A percentile compares a stretch with the other conserved stretches of the same genome.
Evolutionary conservation across 2,329 filamentous ascomycete genomes (phyloP).

Genomic region (Fonsecaea multimorphosa): DNA sequence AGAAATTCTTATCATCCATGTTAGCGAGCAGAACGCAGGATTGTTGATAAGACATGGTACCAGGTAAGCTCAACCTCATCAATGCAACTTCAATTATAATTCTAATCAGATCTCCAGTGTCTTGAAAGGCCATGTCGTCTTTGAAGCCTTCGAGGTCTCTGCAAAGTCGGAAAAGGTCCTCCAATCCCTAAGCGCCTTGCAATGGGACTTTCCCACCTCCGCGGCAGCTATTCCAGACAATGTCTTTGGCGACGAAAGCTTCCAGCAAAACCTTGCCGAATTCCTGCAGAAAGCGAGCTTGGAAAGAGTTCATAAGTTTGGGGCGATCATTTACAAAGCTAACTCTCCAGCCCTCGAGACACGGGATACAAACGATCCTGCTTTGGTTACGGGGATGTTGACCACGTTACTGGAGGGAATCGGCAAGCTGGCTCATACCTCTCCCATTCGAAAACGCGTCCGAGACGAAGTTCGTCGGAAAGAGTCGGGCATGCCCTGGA

Average conservation of each 20-base stretch:
- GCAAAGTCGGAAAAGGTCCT: conserved; percentile 61
- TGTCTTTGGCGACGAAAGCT: conserved; percentile 49
- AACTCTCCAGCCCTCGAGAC: conserved; percentile 57
- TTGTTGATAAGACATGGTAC: conserved; percentile 49
- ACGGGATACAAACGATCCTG: conserved; percentile 64
- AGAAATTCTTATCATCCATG: conserved; percentile 51
- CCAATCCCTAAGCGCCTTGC: conserved; percentile 55
- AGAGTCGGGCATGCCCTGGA: conserved; percentile 62
- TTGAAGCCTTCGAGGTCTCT: conserved; percentile 69
- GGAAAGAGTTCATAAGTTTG: conserved; percentile 61
- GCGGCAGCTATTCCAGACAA: conserved; percentile 55
- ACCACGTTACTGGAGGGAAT: conserved; percentile 65
- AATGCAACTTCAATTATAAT: neutral
- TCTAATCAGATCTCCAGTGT: conserved; percentile 28
- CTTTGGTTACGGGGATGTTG: conserved; percentile 65
- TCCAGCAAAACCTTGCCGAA: conserved; percentile 55
- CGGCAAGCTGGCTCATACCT: conserved; percentile 50
- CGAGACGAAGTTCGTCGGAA: conserved; percentile 66
- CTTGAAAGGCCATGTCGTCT: conserved; percentile 47
- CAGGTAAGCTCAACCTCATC: conserved; percentile 42
- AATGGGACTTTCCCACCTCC: conserved; percentile 66
- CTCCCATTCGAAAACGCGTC: conserved; percentile 62
- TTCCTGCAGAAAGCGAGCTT: conserved; percentile 65
- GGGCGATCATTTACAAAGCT: conserved; percentile 60
- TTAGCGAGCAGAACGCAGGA: conserved; percentile 58